Base-by-base conservation (phyloP, 257 asterid genomes). In the Voacanga thouarsii region DNA sequence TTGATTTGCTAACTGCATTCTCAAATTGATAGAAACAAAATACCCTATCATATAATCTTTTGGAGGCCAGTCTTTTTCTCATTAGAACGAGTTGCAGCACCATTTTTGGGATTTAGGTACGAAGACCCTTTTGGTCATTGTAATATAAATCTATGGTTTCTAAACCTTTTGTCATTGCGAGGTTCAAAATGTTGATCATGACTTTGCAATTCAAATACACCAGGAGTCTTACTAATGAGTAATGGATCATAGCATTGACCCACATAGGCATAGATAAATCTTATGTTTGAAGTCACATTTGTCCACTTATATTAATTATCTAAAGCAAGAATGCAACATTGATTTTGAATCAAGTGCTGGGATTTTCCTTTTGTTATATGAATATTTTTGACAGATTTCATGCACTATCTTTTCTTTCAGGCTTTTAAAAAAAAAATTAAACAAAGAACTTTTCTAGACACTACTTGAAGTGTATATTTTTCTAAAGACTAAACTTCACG, bases 31-130 rank as follows among this genome's bases (percentile, higher is more conserved):
- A n/a, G n/a, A n/a, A n/a, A n/a, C n/a, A n/a, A n/a, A n/a, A 37
- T 89, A 80, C 81, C 97, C 97, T 30, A 97, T 91, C 64, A 75
- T 72, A 18, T 87, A 97, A 78, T 89, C 94, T 71, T 91, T 82
- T 28, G 97, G 88, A 81, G 79, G 59, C 92, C 94, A 1, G 88
- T 83, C 56, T 85, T 79, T 82, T 91, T 92, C 84, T 85, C 91
- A n/a, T 80, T 94, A 80, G 97, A 94, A 79, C 91, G 99, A 26
- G 99, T 96, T 16, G 97, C 97, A 9, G 96, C 95, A 37, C 97
- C 99, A 7, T 94, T 75, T 94, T 92, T 84, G 97, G 96, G 59
- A 92, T 89, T 85, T 92, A 91, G 97, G 98, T 94, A 71, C 12
- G 51, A 53, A 33, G 39, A 55, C 28, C 39, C n/a, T 45, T 71